Evolutionary conservation across 2,329 filamentous ascomycete species (phyloP).

Genomic region (Diaporthe ampelina): DNA sequence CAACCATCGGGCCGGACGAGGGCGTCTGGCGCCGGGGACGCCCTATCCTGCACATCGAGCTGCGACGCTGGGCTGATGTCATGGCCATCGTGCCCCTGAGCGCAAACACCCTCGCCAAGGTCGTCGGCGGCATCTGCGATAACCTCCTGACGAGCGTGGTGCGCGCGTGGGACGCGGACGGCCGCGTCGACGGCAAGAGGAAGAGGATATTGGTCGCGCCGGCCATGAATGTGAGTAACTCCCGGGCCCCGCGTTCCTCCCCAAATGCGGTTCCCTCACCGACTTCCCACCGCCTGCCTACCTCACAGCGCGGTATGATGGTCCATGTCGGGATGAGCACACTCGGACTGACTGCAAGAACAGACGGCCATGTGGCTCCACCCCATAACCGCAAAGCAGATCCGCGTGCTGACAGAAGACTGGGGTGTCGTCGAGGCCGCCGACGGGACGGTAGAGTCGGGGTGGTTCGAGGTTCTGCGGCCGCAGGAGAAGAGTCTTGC

Average conservation of each 20-base stretch:
- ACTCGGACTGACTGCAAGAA: not conserved
- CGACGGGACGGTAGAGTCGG: conserved; percentile 43
- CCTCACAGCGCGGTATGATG: not conserved
- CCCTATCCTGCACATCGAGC: conserved; percentile 91
- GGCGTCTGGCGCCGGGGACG: conserved; percentile 81
- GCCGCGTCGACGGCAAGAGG: conserved; percentile 67
- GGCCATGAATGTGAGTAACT: conserved; percentile 40
- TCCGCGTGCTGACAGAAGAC: conserved; percentile 78
- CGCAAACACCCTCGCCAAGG: conserved; percentile 89
- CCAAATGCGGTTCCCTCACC: not conserved
- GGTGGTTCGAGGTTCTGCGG: conserved; percentile 76
- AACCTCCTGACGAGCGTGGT: conserved; percentile 81
- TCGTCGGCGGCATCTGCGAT: conserved; percentile 83
- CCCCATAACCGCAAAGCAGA: conserved; percentile 81
- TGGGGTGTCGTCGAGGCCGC: conserved; percentile 70
- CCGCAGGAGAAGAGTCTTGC: conserved; percentile 84
- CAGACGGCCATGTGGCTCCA: conserved; percentile 83
- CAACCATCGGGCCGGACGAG: conserved; percentile 56
- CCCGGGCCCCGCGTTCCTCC: conserved; percentile 54
- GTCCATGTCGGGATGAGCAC: not conserved
- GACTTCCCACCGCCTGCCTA: not conserved
- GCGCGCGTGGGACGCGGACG: conserved; percentile 89
- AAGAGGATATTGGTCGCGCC: conserved; percentile 81
- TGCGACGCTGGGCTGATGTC: conserved; percentile 84
- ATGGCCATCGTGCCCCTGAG: conserved; percentile 85